Evolutionary conservation across 2,329 filamentous ascomycete genomes (phyloP).

Genomic region (Berkeleyomyces basicola): DNA sequence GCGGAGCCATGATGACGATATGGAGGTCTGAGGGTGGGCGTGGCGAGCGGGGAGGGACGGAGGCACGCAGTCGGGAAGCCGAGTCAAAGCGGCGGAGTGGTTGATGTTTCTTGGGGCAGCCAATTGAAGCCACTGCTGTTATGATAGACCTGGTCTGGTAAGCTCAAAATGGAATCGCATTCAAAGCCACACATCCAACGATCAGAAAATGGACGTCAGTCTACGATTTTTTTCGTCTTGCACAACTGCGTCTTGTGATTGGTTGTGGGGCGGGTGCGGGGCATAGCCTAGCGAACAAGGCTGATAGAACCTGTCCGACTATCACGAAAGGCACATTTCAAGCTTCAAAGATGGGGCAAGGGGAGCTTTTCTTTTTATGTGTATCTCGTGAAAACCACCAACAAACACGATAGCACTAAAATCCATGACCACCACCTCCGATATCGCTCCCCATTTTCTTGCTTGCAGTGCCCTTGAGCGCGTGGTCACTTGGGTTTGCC

Average conservation of each 20-base stretch:
- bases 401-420: background rate
- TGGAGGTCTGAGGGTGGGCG: background rate
- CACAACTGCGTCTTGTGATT: conserved; percentile 1
- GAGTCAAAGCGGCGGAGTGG: background rate
- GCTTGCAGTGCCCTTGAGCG: conserved; percentile 38
- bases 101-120: background rate
- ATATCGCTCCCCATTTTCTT: conserved; percentile 40
- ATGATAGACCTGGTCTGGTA: background rate
- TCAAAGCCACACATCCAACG: background rate
- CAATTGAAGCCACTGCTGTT: background rate
- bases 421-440: conserved; percentile 23
- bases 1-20: conserved; percentile 4
- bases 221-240: conserved; percentile 1
- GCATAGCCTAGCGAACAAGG: conserved; percentile 2
- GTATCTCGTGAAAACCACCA: conserved; percentile 12
- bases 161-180: background rate
- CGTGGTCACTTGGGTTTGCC: conserved; percentile 79
- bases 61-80: background rate
- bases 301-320: background rate
- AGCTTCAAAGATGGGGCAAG: background rate
- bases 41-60: background rate
- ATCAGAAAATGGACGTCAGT: background rate
- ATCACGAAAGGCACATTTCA: background rate
- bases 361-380: background rate
- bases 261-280: conserved; percentile 1